Evolutionary conservation across 2,329 filamentous ascomycete genomes (phyloP).

Genomic region (Reticulascus tulasneorum): DNA sequence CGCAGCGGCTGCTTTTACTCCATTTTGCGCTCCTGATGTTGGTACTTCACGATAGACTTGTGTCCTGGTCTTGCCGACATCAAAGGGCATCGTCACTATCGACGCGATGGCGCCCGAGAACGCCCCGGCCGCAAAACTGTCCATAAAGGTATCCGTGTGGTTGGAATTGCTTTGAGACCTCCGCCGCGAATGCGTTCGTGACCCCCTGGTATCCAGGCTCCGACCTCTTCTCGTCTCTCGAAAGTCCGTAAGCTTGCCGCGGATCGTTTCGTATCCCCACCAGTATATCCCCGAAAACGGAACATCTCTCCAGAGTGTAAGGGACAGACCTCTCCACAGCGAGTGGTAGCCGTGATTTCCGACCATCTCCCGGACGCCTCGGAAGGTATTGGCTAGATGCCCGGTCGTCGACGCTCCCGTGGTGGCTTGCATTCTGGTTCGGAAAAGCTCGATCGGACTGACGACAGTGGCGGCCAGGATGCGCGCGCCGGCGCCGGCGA

Average conservation of each 20-base stretch:
- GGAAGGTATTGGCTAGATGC: conserved; percentile 75
- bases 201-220: conserved; percentile 30
- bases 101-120: conserved; percentile 80
- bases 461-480: conserved; percentile 78
- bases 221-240: conserved; percentile 51
- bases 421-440: conserved; percentile 85
- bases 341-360: conserved; percentile 70
- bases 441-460: conserved; percentile 88
- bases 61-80: conserved; percentile 93
- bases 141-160: conserved; percentile 72
- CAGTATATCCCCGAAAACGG: conserved; percentile 97
- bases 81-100: conserved; percentile 88
- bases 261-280: conserved; percentile 91
- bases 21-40: conserved; percentile 27
- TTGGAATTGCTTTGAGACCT: conserved; percentile 64
- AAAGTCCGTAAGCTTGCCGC: conserved; percentile 65
- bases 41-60: conserved; percentile 69
- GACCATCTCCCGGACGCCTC: conserved; percentile 76
- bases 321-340: conserved; percentile 82
- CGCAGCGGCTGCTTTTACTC: conserved; percentile 31
- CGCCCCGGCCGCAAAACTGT: conserved; percentile 86
- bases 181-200: conserved; percentile 39
- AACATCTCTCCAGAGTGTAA: conserved; percentile 95
- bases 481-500: conserved; percentile 75
- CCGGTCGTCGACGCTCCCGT: conserved; percentile 53